These are phyloP conservation scores for Plasmodium yoelii DNA, from an alignment of 169 alveolate genomes.

Conservation along the genomic window DNA sequence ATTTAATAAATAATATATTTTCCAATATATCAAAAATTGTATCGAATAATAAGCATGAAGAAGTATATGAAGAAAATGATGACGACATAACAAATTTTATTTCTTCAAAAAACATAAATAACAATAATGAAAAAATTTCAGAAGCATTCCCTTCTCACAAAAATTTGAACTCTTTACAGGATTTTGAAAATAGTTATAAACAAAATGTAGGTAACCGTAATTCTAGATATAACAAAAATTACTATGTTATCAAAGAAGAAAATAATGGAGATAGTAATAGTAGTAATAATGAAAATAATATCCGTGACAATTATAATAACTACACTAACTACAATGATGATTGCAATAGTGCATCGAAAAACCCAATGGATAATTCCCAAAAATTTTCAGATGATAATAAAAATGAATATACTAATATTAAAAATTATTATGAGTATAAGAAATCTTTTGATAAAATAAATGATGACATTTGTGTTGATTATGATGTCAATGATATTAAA, in stretches of 20 bases:
- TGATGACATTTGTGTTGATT: conserved; percentile 5
- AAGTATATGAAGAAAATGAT: neutral
- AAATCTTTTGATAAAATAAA: conserved; percentile 5
- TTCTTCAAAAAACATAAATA: neutral
- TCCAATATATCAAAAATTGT: conserved; percentile 28
- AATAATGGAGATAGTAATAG: too few species aligned
- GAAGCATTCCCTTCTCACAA: too few species aligned
- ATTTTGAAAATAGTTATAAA: too few species aligned
- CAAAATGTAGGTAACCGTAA: too few species aligned
- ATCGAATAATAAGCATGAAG: conserved; percentile 33
- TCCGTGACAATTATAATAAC: too few species aligned
- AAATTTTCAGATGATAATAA: conserved; percentile 14
- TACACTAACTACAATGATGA: too few species aligned
- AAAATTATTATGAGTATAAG: neutral
- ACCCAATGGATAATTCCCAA: neutral
- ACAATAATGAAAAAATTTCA: neutral
- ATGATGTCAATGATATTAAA: neutral
- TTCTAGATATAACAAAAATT: too few species aligned
- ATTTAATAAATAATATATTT: conserved; percentile 41
- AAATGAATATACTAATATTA: neutral
- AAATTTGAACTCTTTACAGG: too few species aligned
- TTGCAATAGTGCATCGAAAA: too few species aligned
- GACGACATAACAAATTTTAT: neutral
- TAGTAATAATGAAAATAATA: too few species aligned
- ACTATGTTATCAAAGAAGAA: too few species aligned